Percentiles rank a stretch among this genome's conserved stretches.
Conservation (phyloP, 768 basidiomycete genomes). For the Suillus tomentosus region DNA sequence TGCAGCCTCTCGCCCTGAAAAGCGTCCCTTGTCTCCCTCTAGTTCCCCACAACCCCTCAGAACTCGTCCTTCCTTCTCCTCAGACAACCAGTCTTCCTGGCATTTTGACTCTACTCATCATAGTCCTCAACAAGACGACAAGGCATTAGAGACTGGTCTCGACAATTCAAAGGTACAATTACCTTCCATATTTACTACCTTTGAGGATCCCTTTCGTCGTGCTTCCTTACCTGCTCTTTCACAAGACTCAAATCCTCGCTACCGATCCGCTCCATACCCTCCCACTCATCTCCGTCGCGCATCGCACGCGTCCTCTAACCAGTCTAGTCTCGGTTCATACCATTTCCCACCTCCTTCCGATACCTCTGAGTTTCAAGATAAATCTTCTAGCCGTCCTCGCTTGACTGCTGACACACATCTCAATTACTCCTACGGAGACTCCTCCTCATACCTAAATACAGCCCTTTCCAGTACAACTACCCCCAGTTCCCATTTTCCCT, state of each 20-base stretch:
- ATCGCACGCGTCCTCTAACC: conserved; percentile 45
- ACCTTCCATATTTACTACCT: conserved; percentile 72
- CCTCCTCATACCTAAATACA: conserved; percentile 50
- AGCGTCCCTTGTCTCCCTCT: conserved; percentile 59
- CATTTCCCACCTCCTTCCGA: conserved; percentile 56
- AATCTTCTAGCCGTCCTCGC: conserved; percentile 43
- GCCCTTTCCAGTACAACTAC: conserved; percentile 55
- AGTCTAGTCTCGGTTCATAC: conserved; percentile 44
- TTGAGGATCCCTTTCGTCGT: conserved; percentile 62
- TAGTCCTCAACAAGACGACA: conserved; percentile 35
- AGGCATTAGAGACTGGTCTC: conserved; percentile 42
- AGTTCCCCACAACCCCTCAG: conserved; percentile 51
- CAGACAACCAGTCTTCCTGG: conserved; percentile 28
- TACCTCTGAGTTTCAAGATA: conserved; percentile 40
- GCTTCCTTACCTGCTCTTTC: conserved; percentile 64
- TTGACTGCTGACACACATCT: conserved; percentile 51
- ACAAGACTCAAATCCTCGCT: conserved; percentile 39
- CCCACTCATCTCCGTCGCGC: conserved; percentile 45
- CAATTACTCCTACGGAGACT: conserved; percentile 42
- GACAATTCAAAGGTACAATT: conserved; percentile 64
- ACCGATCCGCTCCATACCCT: conserved; percentile 60
- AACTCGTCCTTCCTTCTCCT: conserved; percentile 37
- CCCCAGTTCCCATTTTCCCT: conserved; percentile 51
- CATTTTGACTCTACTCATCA: conserved; percentile 22
- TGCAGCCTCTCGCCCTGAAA: conserved; percentile 60